A percentile compares a stretch with the other conserved stretches of the same genome.
Conservation (phyloP, 495 filamentous ascomycete species). For the Tuber magnatum region DNA sequence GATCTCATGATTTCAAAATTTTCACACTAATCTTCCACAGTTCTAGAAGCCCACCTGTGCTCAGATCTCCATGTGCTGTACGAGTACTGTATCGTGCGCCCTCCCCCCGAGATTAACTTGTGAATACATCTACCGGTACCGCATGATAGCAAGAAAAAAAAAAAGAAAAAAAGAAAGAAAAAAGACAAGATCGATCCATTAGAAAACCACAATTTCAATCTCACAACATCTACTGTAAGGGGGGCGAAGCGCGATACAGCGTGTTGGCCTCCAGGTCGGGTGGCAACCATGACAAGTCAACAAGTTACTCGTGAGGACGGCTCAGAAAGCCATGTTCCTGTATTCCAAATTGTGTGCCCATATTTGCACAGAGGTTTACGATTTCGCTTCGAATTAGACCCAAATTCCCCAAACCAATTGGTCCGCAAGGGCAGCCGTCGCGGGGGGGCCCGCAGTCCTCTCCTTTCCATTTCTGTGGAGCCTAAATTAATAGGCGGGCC, state of each 20-base stretch:
- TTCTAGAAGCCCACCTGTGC: not conserved
- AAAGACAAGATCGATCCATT: too few species aligned
- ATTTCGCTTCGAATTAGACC: not conserved
- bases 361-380: not conserved
- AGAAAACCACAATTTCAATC: not conserved
- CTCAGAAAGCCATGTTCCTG: not conserved
- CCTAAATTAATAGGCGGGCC: not conserved
- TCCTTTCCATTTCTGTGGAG: not conserved
- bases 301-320: not conserved
- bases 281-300: not conserved
- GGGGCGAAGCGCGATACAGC: not conserved
- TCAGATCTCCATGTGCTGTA: not conserved
- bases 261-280: not conserved
- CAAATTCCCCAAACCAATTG: not conserved
- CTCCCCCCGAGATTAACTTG: not conserved
- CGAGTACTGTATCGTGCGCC: too few species aligned
- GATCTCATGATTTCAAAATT: not conserved
- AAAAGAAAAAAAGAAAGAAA: not conserved
- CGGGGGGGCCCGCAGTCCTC: not conserved
- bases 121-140: not conserved
- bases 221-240: not conserved
- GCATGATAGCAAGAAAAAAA: not conserved
- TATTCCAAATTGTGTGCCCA: not conserved
- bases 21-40: not conserved
- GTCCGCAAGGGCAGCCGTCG: not conserved